These are phyloP conservation scores for Closterium sp. DNA, from an alignment of 139 green algal species.

Conservation along the genomic window DNA sequence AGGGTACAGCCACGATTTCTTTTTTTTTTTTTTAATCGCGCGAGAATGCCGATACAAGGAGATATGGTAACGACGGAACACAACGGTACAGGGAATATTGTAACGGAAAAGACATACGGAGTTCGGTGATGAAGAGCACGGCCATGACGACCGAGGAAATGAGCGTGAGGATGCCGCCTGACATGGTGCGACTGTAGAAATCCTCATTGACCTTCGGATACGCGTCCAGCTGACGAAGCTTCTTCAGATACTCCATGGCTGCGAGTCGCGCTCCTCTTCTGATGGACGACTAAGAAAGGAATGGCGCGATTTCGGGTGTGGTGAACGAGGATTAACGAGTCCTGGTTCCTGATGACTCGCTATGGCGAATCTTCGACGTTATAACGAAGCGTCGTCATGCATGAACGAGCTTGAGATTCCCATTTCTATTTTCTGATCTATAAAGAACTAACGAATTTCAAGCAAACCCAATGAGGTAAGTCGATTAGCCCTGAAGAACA, in stretches of 20 bases:
- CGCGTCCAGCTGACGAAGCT: conserved; percentile 69
- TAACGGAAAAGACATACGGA: conserved; percentile 50
- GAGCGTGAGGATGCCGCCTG: conserved; percentile 92
- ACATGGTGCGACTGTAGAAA: conserved; percentile 85
- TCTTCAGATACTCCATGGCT: conserved; percentile 36
- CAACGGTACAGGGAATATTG: too few species aligned
- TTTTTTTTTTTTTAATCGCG: too few species aligned
- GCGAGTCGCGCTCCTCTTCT: background rate
- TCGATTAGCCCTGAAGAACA: too few species aligned
- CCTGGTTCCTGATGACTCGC: background rate
- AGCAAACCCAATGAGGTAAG: background rate
- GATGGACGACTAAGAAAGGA: too few species aligned
- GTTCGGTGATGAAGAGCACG: conserved; percentile 87
- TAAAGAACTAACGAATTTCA: background rate
- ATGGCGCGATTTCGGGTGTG: too few species aligned
- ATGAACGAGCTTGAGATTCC: background rate
- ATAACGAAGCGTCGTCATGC: background rate
- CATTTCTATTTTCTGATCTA: too few species aligned
- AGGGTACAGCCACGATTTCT: conserved; percentile 83
- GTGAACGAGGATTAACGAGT: background rate
- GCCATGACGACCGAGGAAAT: conserved; percentile 81
- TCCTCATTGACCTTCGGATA: conserved; percentile 93
- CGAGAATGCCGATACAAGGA: background rate
- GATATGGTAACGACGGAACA: too few species aligned
- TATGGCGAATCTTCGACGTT: background rate